Evolutionary conservation across 352 stramenopile species (phyloP), one percentile per base, ranked within the genome.

Genomic region (Thalassiosira exigua): DNA sequence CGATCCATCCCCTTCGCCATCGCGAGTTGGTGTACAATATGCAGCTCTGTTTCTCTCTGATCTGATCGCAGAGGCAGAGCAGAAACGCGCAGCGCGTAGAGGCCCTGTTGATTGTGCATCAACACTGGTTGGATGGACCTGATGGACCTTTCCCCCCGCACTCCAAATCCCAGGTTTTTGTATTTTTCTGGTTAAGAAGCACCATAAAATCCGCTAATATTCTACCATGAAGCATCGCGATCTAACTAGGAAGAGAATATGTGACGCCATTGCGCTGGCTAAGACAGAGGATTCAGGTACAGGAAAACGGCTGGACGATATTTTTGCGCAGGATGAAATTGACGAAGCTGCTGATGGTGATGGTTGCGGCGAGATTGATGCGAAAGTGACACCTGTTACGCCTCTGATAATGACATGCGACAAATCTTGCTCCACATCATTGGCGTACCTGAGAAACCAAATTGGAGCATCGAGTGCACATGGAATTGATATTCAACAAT

Each of bases 331-430:
- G 19, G 26, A 56, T 48, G 33, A 70, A 3, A 42, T 7, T 36
- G 52, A 36, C 36, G 32, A 3, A 3, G 0, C 24, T 54, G 19
- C 0, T 1, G 58, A 32, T 26, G 19, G 29, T 11, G n/a, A 50
- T 33, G 29, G 32, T 39, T 54, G 57, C 32, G 41, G 61, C 3
- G 21, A 61, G 12, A 61, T n/a, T n/a, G n/a, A n/a, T n/a, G 68
- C 12, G 48, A 64, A 29, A 42, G 22, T 39, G 62, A 74, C 32
- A 74, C 68, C 46, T 51, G 54, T 90, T 29, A 84, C 83, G 4
- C 86, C 86, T 44, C 59, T 90, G 0, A 84, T 89, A 60, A 9
- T 90, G 24, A 77, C 83, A 46, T 90, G 86, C 64, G 82, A 92
- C 46, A 84, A 82, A 66, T 65, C 22, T 39, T 56, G 46, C 26